A percentile compares a stretch with the other conserved stretches of the same genome.
phyloP scores from a whole-genome alignment of 2,329 filamentous ascomycete species.

The Claviceps capensis region DNA sequence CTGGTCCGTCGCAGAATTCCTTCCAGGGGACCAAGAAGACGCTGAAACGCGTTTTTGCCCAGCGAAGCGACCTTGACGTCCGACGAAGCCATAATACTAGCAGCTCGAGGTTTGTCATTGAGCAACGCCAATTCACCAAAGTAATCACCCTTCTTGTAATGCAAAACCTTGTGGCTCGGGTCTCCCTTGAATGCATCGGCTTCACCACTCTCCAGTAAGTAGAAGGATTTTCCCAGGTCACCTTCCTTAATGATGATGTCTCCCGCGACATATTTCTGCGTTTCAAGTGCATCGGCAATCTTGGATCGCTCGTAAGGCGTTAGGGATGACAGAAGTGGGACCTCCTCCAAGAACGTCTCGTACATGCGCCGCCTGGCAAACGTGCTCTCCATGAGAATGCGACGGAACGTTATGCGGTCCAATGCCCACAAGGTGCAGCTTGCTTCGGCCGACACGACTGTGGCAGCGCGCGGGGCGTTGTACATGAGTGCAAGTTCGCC shows the following conservation, averaged over 20 bases:
- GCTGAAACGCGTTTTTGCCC: constrained; percentile 88
- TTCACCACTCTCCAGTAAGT: constrained; percentile 74
- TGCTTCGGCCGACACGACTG: constrained; percentile 70
- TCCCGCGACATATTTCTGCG: constrained; percentile 67
- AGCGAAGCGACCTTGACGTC: constrained; percentile 89
- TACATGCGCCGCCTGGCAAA: constrained; percentile 95
- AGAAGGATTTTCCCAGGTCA: constrained; percentile 84
- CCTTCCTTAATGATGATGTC: constrained; percentile 83
- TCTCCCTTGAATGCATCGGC: constrained; percentile 79
- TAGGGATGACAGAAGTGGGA: constrained; percentile 68
- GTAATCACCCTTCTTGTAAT: constrained; percentile 85
- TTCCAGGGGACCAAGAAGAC: constrained; percentile 82
- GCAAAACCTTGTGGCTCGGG: constrained; percentile 54
- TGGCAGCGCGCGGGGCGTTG: constrained; percentile 90
- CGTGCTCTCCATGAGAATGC: constrained; percentile 95
- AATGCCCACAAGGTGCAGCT: constrained; percentile 82
- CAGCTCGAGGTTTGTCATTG: constrained; percentile 85
- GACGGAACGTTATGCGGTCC: constrained; percentile 90
- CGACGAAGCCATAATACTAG: constrained; percentile 69
- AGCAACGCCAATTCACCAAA: constrained; percentile 91
- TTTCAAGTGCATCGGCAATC: constrained; percentile 92
- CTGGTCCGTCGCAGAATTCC: constrained; percentile 78
- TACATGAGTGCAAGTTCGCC: constrained; percentile 98
- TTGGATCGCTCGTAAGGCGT: constrained; percentile 92
- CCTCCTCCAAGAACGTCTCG: constrained; percentile 90